These are phyloP conservation scores for Alternaria ventricosa DNA, from an alignment of 2,329 filamentous ascomycete genomes.

Conservation along the genomic window DNA sequence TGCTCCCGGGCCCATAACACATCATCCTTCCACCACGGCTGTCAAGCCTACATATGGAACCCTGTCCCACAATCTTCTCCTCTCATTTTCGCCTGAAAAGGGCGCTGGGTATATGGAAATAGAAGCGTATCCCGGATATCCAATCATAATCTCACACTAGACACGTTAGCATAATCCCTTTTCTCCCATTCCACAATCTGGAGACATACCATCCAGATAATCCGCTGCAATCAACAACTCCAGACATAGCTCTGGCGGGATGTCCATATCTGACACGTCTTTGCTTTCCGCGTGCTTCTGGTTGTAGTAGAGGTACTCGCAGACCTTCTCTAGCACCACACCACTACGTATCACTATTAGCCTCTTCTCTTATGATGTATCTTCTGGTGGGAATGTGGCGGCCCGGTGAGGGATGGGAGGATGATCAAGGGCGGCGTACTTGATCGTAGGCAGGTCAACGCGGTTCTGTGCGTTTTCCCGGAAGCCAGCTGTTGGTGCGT, in stretches of 20 bases:
- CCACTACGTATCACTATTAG: conserved; percentile 58
- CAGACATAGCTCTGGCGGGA: conserved; percentile 78
- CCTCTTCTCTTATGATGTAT: neutral
- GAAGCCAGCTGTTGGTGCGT: conserved; percentile 62
- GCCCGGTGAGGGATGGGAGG: too few species aligned
- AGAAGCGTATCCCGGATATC: neutral
- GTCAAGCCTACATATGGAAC: neutral
- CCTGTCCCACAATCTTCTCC: fast-evolving
- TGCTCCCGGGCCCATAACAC: neutral
- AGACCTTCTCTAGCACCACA: conserved; percentile 78
- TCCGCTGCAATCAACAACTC: conserved; percentile 80
- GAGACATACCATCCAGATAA: conserved; percentile 63
- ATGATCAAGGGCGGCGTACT: too few species aligned
- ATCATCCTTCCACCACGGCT: neutral
- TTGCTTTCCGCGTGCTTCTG: conserved; percentile 73
- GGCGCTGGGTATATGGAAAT: neutral
- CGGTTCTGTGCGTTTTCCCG: conserved; percentile 68
- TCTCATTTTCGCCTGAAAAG: fast-evolving
- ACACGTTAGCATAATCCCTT: neutral
- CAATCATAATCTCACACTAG: neutral
- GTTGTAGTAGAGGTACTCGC: conserved; percentile 85
- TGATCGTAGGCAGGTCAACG: conserved; percentile 75
- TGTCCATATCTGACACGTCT: conserved; percentile 81
- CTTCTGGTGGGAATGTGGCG: too few species aligned
- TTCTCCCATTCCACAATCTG: too few species aligned